Conservation (phyloP, 1,284 basidiomycete species). For the Moniliophthora roreri region DNA sequence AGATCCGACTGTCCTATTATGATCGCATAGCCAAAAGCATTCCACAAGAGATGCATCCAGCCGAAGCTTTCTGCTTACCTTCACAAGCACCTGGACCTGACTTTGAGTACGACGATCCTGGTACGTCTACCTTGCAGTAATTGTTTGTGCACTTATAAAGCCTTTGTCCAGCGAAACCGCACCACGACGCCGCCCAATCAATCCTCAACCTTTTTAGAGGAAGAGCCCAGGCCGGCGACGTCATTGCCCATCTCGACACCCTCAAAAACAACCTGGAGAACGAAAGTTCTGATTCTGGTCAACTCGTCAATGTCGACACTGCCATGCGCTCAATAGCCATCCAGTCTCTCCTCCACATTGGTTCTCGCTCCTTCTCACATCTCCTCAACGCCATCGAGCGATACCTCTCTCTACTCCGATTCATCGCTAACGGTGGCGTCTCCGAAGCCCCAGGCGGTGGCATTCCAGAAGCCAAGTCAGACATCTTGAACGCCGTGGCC, state of each 20-base stretch:
- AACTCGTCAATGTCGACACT: slow-evolving; percentile 54
- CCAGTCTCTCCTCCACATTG: slow-evolving; percentile 89
- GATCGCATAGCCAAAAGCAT: slow-evolving; percentile 91
- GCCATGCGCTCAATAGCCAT: slow-evolving; percentile 80
- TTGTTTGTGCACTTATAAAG: slow-evolving; percentile 4
- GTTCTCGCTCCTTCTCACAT: slow-evolving; percentile 96
- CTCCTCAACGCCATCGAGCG: slow-evolving; percentile 97
- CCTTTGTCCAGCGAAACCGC: slow-evolving; percentile 57
- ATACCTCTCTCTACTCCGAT: slow-evolving; percentile 87
- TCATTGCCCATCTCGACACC: slow-evolving; percentile 74
- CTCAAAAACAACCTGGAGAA: slow-evolving; percentile 66
- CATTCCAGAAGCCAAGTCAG: slow-evolving; percentile 61
- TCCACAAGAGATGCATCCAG: slow-evolving; percentile 75
- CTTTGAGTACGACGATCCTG: slow-evolving; percentile 81
- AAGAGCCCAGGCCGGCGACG: slow-evolving; percentile 75
- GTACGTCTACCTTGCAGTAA: too few relatives aligned
- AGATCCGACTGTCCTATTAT: slow-evolving; percentile 91
- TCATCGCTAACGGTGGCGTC: slow-evolving; percentile 53
- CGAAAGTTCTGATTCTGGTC: slow-evolving; percentile 54
- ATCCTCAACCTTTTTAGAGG: slow-evolving; percentile 82
- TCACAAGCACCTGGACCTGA: slow-evolving; percentile 79
- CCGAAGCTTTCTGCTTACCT: slow-evolving; percentile 66
- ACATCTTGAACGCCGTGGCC: slow-evolving; percentile 70
- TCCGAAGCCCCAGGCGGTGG: slow-evolving; percentile 38
- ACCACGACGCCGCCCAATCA: slow-evolving; percentile 80